Conservation (phyloP, 1,284 basidiomycete genomes). For the Tylopilus orsonianus region DNA sequence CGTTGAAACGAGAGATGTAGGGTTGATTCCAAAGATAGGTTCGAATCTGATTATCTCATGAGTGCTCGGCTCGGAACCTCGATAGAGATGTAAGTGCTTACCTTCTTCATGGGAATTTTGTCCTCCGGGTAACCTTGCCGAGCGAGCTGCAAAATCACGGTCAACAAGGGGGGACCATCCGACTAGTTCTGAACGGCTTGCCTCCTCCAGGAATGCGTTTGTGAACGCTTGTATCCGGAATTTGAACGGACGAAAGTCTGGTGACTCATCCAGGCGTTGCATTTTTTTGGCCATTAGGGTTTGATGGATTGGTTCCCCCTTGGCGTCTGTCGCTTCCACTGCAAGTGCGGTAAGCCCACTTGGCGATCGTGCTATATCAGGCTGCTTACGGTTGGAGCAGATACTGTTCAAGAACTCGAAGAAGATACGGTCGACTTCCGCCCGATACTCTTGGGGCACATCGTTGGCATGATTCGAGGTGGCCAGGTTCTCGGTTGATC, state of each 20-base stretch:
- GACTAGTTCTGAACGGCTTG: conserved; percentile 36
- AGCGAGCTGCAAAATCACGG: conserved; percentile 54
- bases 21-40: conserved; percentile 95
- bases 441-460: conserved; percentile 77
- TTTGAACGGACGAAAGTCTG: conserved; percentile 98
- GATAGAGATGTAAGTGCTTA: conserved; percentile 37
- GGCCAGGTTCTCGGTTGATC: conserved; percentile 34
- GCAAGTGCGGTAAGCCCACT: conserved; percentile 20
- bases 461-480: conserved; percentile 53
- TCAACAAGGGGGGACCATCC: conserved; percentile 16
- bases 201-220: conserved; percentile 93
- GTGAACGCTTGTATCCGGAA: conserved; percentile 99
- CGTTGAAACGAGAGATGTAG: conserved; percentile 96
- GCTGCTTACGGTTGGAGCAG: conserved; percentile 84
- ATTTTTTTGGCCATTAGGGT: conserved; percentile 99
- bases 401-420: conserved; percentile 85
- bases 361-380: conserved; percentile 5
- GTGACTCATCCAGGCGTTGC: conserved; percentile 92
- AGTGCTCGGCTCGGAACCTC: conserved; percentile 9
- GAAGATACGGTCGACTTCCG: conserved; percentile 88
- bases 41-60: conserved; percentile 67
- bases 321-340: conserved; percentile 92
- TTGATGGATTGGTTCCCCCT: conserved; percentile 97
- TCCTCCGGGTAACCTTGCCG: conserved; percentile 80
- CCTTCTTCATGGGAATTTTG: conserved; percentile 88